These are phyloP conservation scores for Nicotiana attenuata DNA, from an alignment of 257 asterid genomes.

Conservation along the genomic window DNA sequence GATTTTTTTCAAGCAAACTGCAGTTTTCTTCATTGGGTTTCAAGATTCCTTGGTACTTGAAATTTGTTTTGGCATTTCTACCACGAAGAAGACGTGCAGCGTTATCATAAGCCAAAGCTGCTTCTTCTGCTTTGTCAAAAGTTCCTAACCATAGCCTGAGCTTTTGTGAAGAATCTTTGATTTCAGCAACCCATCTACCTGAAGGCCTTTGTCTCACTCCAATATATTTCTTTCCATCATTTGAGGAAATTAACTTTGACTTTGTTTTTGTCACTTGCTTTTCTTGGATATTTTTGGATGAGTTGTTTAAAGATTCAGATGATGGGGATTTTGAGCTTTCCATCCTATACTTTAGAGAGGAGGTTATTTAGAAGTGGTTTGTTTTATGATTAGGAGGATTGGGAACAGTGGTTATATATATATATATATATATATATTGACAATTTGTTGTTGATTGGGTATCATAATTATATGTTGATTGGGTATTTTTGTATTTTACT, in stretches of 20 bases:
- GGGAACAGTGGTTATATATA: background rate
- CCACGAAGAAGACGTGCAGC: constrained; percentile 32
- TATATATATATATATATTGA: background rate
- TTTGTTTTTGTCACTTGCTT: background rate
- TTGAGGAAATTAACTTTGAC: background rate
- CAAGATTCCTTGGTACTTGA: constrained; percentile 12
- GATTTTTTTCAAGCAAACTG: constrained; percentile 19
- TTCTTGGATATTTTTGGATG: background rate
- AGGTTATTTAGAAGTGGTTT: background rate
- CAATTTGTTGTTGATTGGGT: background rate
- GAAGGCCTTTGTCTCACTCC: constrained; percentile 39
- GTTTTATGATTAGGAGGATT: background rate
- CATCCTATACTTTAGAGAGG: background rate
- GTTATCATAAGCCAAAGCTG: constrained; percentile 34
- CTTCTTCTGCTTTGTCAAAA: constrained; percentile 32
- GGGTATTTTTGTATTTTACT: background rate
- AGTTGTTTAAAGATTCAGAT: background rate
- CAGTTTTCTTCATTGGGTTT: constrained; percentile 17
- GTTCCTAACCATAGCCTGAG: constrained; percentile 40
- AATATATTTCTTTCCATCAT: constrained; percentile 15
- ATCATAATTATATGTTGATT: background rate
- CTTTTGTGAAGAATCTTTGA: constrained; percentile 28
- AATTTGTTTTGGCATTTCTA: constrained; percentile 33
- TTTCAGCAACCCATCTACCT: constrained; percentile 41
- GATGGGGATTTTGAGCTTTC: constrained; percentile 16